Evolutionary conservation across 2,329 filamentous ascomycete species (phyloP).

Genomic region (Colletotrichum costaricense): DNA sequence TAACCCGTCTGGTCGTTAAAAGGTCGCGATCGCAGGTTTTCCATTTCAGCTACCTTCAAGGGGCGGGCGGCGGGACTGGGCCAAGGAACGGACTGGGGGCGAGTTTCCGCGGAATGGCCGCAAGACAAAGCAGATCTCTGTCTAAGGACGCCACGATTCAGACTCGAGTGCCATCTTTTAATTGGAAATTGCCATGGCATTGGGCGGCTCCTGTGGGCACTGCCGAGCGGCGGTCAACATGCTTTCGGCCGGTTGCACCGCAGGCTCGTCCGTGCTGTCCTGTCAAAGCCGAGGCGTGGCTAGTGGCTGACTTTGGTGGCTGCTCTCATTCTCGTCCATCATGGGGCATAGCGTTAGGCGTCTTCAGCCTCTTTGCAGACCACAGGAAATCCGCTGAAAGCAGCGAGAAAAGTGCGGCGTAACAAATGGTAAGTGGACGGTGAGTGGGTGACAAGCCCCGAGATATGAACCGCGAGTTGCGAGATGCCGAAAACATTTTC

Average conservation of each 20-base stretch:
- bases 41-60: slow-evolving; percentile 22
- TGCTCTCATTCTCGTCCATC: not conserved
- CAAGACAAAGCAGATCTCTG: slow-evolving; percentile 30
- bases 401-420: not conserved
- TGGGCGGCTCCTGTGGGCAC: slow-evolving; percentile 6
- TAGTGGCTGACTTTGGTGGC: slow-evolving; percentile 11
- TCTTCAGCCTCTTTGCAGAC: not conserved
- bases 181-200: slow-evolving; percentile 6
- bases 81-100: slow-evolving; percentile 8
- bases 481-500: not conserved
- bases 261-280: slow-evolving; percentile 15
- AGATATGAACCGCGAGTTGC: not conserved
- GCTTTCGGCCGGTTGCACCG: slow-evolving; percentile 27
- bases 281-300: slow-evolving; percentile 29
- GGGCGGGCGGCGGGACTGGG: slow-evolving; percentile 4
- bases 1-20: slow-evolving; percentile 11
- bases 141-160: slow-evolving; percentile 26
- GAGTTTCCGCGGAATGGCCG: slow-evolving; percentile 29
- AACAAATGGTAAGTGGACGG: not conserved
- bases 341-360: not conserved
- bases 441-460: not conserved
- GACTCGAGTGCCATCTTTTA: slow-evolving; percentile 2
- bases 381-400: not conserved
- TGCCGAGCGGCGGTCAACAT: slow-evolving; percentile 11
- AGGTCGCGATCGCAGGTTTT: slow-evolving; percentile 7